Conservation (phyloP, 805 yeast species). For the Wickerhamiella shivajii region DNA sequence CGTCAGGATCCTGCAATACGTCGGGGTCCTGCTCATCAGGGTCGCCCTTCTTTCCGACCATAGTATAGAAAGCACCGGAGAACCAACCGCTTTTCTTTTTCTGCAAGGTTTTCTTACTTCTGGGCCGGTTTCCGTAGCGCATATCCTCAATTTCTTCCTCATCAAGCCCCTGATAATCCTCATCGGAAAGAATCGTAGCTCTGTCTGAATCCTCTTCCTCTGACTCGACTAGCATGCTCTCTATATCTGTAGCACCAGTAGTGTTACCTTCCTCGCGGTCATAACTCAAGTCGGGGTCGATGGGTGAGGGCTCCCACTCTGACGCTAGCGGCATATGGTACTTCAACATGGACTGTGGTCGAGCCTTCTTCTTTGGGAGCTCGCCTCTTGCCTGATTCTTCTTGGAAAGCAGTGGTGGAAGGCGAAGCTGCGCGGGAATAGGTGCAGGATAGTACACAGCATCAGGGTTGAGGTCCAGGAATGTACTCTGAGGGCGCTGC, state of each 20-base stretch:
- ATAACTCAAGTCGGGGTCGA: constrained; percentile 9
- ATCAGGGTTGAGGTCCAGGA: no score
- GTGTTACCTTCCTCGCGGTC: constrained; percentile 1
- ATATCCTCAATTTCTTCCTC: constrained; percentile 1
- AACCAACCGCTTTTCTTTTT: constrained; percentile 3
- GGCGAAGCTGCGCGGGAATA: constrained; percentile 22
- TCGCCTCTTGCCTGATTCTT: constrained; percentile 6
- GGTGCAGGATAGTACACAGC: constrained; percentile 24
- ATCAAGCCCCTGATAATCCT: constrained; percentile 16
- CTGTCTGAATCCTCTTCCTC: constrained; percentile 17
- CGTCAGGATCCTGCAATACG: constrained; percentile 7
- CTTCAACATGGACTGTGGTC: constrained; percentile 5
- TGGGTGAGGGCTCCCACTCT: constrained; percentile 17
- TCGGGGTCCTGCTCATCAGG: constrained; percentile 13
- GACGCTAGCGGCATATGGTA: constrained; percentile 13
- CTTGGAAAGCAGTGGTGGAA: constrained; percentile 24
- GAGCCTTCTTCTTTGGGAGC: constrained; percentile 5
- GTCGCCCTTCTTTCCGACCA: constrained; percentile 11
- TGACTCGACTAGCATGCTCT: constrained; percentile 6
- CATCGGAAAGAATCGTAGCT: constrained; percentile 22
- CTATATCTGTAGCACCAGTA: constrained; percentile 2
- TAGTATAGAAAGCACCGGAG: constrained; percentile 4
- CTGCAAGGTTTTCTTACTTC: constrained; percentile 1
- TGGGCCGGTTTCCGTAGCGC: neutral
- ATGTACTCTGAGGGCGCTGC: no score